Percentiles rank a stretch among this genome's conserved stretches.
phyloP scores from a whole-genome alignment of 257 asterid genomes.

The Solanum chaucha region DNA sequence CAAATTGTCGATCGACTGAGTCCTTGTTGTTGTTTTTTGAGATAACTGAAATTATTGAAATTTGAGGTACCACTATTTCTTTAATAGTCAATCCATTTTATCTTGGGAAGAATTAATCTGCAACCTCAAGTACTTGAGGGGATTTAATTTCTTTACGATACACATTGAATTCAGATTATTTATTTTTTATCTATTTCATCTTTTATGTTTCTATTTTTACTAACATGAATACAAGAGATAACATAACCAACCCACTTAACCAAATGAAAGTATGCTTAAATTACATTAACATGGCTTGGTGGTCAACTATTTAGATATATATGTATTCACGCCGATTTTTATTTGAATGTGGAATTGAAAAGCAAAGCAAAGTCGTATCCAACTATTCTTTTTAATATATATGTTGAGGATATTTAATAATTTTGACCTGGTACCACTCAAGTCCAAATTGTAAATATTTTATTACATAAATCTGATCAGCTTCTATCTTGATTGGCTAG shows the following conservation, averaged over 20 bases:
- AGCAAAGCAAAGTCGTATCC: neutral
- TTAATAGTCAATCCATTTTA: too few relatives aligned
- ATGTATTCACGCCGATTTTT: neutral
- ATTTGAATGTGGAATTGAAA: neutral
- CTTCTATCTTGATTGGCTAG: neutral
- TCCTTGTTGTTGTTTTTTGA: too few relatives aligned
- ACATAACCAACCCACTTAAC: neutral
- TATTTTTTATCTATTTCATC: too few relatives aligned
- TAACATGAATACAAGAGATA: too few relatives aligned
- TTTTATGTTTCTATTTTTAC: too few relatives aligned
- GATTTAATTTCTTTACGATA: too few relatives aligned
- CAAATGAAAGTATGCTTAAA: neutral
- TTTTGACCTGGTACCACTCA: conserved; percentile 4
- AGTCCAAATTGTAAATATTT: conserved; percentile 13
- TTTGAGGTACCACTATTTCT: too few relatives aligned
- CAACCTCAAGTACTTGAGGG: too few relatives aligned
- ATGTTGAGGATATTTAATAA: neutral
- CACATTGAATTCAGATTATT: too few relatives aligned
- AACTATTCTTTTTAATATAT: neutral
- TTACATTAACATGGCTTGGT: neutral
- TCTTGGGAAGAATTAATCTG: too few relatives aligned
- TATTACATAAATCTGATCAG: neutral
- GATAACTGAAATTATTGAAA: too few relatives aligned
- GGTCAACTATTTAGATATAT: neutral
- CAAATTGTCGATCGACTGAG: too few relatives aligned